Conservation (phyloP, 805 yeast genomes). For the Komagataella phaffii region DNA sequence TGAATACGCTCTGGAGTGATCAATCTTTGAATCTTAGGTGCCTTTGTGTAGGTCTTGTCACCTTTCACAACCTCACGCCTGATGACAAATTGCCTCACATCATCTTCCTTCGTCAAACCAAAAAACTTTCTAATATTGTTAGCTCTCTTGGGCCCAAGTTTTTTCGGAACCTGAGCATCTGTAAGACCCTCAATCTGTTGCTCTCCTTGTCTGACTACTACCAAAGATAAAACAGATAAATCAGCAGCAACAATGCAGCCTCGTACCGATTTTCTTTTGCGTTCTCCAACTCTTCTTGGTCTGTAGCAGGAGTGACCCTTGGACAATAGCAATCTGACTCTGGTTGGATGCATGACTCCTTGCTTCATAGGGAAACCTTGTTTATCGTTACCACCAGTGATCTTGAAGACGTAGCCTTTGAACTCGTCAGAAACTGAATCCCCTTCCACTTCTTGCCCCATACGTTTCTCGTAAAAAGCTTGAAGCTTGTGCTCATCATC, state of each 20-base stretch:
- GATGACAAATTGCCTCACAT: constrained; percentile 81
- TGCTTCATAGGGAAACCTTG: constrained; percentile 99
- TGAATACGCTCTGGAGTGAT: constrained; percentile 98
- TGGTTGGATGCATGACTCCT: constrained; percentile 99
- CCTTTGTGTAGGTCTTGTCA: constrained; percentile 98
- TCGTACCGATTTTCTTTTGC: constrained; percentile 99
- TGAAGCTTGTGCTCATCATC: constrained; percentile 99
- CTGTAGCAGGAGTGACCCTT: constrained; percentile 98
- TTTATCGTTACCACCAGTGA: constrained; percentile 99
- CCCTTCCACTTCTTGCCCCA: constrained; percentile 99
- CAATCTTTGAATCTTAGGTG: constrained; percentile 99
- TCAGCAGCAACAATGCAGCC: constrained; percentile 98
- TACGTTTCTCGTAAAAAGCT: constrained; percentile 97
- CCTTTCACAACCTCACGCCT: constrained; percentile 98
- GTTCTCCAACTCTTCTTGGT: constrained; percentile 98
- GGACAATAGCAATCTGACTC: constrained; percentile 90
- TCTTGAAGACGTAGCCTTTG: constrained; percentile 98
- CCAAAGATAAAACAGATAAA: constrained; percentile 88
- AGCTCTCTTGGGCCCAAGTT: constrained; percentile 99
- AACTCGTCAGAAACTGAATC: constrained; percentile 97
- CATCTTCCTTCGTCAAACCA: constrained; percentile 92
- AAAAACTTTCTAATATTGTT: constrained; percentile 99
- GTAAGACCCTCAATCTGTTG: constrained; percentile 92
- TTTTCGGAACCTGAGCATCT: constrained; percentile 90
- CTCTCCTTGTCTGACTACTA: constrained; percentile 96